These are phyloP conservation scores for Pythium vanterpoolii DNA, from an alignment of 352 stramenopile genomes.

Conservation along the genomic window DNA sequence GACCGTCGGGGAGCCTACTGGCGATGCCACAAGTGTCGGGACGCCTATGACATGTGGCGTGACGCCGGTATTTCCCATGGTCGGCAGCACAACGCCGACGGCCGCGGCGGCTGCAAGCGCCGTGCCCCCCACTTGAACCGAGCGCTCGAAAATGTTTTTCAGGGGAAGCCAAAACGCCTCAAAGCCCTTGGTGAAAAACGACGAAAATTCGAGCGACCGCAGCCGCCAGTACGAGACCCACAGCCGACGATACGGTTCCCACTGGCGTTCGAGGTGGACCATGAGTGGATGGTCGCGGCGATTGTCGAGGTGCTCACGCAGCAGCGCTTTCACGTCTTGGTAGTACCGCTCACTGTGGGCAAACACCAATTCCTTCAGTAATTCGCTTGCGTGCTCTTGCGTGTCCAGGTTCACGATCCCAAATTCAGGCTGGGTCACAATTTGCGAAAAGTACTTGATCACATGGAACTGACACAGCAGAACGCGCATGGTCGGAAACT, in stretches of 20 bases:
- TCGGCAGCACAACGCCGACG: slow-evolving; percentile 19
- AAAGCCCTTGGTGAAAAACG: slow-evolving; percentile 60
- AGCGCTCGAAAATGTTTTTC: slow-evolving; percentile 52
- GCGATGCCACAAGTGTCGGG: neutral
- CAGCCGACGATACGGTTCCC: slow-evolving; percentile 55
- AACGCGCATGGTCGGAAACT: slow-evolving; percentile 55
- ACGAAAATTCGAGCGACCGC: slow-evolving; percentile 59
- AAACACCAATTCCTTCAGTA: slow-evolving; percentile 65
- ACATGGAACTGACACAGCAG: slow-evolving; percentile 71
- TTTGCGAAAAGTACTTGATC: slow-evolving; percentile 56
- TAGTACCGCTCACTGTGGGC: slow-evolving; percentile 48
- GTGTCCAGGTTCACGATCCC: slow-evolving; percentile 32
- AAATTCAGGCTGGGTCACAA: slow-evolving; percentile 43
- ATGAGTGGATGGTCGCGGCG: slow-evolving; percentile 39
- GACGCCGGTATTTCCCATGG: neutral
- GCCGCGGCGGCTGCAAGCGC: slow-evolving; percentile 14
- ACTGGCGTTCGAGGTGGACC: slow-evolving; percentile 47
- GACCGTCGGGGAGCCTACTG: neutral
- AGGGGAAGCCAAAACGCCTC: slow-evolving; percentile 63
- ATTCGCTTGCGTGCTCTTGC: slow-evolving; percentile 42
- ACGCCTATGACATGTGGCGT: neutral
- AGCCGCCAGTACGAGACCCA: slow-evolving; percentile 63
- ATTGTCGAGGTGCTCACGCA: slow-evolving; percentile 38
- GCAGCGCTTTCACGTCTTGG: slow-evolving; percentile 40
- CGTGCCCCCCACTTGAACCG: slow-evolving; percentile 17